Evolutionary conservation across 208 protist genomes (phyloP).

Genomic region (Angomonas deanei): DNA sequence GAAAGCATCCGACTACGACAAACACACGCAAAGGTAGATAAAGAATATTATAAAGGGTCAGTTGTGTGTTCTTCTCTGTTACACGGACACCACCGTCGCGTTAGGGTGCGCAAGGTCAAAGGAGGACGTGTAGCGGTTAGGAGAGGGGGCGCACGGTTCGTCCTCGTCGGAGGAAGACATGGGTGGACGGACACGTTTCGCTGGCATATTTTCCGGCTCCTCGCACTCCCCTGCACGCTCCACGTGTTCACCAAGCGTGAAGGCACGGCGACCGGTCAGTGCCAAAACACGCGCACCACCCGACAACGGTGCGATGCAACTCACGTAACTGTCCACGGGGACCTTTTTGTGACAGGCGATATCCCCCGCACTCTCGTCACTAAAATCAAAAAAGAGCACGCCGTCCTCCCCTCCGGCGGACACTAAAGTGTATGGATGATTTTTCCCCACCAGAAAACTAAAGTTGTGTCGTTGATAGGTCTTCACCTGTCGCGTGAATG

Average conservation of each 20-base stretch:
- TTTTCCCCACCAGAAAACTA: slow-evolving; percentile 16
- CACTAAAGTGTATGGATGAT: slow-evolving; percentile 22
- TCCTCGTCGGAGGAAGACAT: background rate
- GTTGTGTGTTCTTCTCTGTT: too few species aligned
- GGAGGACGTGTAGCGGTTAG: slow-evolving; percentile 28
- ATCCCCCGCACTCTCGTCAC: background rate
- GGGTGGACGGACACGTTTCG: background rate
- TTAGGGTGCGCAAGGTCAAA: slow-evolving; percentile 26
- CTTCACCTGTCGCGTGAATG: slow-evolving; percentile 17
- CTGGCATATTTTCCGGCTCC: background rate
- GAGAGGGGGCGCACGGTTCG: background rate
- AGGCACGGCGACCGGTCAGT: slow-evolving; percentile 8
- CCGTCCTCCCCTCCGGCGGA: slow-evolving; percentile 26
- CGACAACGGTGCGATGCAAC: slow-evolving; percentile 19
- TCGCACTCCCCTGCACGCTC: background rate
- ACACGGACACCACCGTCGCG: slow-evolving; percentile 30
- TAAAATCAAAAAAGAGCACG: slow-evolving; percentile 19
- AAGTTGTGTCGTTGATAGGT: slow-evolving; percentile 55
- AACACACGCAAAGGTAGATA: too few species aligned
- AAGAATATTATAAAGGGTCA: too few species aligned
- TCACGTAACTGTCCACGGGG: slow-evolving; percentile 11
- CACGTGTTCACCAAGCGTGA: background rate
- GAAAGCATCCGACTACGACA: too few species aligned
- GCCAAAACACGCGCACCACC: slow-evolving; percentile 10
- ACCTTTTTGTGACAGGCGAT: background rate